Evolutionary conservation across 1,139 yeast genomes (phyloP).

Genomic region (Magnusiomyces paraingens): DNA sequence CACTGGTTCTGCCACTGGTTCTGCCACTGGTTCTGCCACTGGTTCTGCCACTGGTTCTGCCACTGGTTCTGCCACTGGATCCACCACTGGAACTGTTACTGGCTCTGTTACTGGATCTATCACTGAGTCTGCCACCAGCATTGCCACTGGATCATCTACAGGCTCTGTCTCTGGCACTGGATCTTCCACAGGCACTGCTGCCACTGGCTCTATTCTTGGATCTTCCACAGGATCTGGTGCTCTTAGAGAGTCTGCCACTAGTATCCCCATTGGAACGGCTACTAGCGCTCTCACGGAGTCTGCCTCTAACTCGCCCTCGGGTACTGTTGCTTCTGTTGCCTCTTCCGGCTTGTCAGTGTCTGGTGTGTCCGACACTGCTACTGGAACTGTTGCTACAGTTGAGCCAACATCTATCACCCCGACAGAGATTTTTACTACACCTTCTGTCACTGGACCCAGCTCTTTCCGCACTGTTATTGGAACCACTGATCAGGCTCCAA

Average conservation of each 20-base stretch:
- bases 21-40: not conserved
- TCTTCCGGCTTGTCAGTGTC: conserved; percentile 10
- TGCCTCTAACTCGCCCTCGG: not conserved
- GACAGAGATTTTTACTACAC: conserved; percentile 6
- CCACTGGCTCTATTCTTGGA: not conserved
- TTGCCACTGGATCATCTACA: not conserved
- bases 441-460: not conserved
- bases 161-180: conserved; percentile 1
- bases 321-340: conserved; percentile 6
- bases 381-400: conserved; percentile 8
- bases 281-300: not conserved
- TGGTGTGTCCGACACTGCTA: conserved; percentile 8
- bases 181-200: conserved; percentile 6
- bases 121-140: conserved; percentile 7
- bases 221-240: too few species aligned
- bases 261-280: not conserved
- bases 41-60: too few species aligned
- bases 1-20: conserved; percentile 8
- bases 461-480: conserved; percentile 11
- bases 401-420: conserved; percentile 10
- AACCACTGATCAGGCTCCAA: conserved; percentile 10
- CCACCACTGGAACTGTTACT: conserved; percentile 9
- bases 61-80: conserved; percentile 2
- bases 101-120: not conserved
- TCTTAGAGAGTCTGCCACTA: not conserved